Conservation (phyloP, 208 protist genomes). For the Tritrichomonas foetus region DNA sequence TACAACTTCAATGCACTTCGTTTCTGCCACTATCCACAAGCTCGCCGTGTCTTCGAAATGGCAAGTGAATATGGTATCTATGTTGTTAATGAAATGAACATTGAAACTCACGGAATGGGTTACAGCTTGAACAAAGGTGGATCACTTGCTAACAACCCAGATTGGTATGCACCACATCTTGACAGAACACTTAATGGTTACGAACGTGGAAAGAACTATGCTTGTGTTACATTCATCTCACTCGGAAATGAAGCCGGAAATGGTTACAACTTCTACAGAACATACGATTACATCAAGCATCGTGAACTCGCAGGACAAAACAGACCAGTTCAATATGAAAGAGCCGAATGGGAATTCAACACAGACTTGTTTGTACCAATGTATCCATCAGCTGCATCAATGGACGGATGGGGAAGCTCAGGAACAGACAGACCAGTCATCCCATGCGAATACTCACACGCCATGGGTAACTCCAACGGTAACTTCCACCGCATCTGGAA, state of each 20-base stretch:
- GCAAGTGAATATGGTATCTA: conserved; percentile 57
- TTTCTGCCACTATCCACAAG: conserved; percentile 59
- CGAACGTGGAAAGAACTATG: conserved; percentile 48
- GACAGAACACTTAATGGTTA: conserved; percentile 43
- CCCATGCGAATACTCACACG: conserved; percentile 59
- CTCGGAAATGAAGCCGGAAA: conserved; percentile 59
- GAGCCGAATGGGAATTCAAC: conserved; percentile 30
- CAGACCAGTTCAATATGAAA: conserved; percentile 54
- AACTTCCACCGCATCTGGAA: conserved; percentile 58
- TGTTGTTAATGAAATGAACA: conserved; percentile 60
- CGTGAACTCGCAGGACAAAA: not conserved
- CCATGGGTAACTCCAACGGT: conserved; percentile 55
- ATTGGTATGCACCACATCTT: conserved; percentile 43
- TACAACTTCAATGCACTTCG: conserved; percentile 60
- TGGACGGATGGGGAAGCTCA: conserved; percentile 13
- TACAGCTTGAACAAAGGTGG: too few species aligned
- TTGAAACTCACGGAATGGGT: conserved; percentile 56
- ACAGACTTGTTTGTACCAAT: conserved; percentile 55
- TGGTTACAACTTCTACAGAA: conserved; percentile 42
- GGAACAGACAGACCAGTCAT: conserved; percentile 51
- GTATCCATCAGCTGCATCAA: conserved; percentile 33
- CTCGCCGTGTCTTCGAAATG: conserved; percentile 46
- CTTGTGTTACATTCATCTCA: conserved; percentile 58
- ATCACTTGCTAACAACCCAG: conserved; percentile 18
- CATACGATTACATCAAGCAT: conserved; percentile 22